Base-by-base conservation (phyloP, 2,329 filamentous ascomycete species). In the Gaeumannomyces sp. region DNA sequence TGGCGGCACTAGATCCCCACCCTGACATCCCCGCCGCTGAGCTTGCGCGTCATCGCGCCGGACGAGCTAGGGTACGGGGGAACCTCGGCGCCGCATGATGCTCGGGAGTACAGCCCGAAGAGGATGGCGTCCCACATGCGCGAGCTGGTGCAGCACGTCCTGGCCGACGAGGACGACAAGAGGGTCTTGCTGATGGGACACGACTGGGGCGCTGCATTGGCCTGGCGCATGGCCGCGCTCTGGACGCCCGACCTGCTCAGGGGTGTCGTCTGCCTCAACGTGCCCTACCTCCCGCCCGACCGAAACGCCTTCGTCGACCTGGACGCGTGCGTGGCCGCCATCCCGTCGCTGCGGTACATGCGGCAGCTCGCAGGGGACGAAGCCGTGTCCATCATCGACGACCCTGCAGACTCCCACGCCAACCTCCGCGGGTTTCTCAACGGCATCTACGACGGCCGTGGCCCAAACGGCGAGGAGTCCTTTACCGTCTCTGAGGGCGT, bases 1-100 rank as follows among this genome's bases (percentile, higher is more conserved):
- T 84, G 93, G 93, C 88, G 93, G 66, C 89, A 91, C 76, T 93
- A 97, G 76, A 90, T 97, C 66, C 92, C 93, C 0, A 78, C 86
- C 70, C 82, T 97, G 27, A 76, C 89, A 35, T 82, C 87, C 3
- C 45, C 45, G 7, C 45, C 45, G 14, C 80, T 91, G 65, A 89
- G 89, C 27, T 84, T 93, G 69, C 45, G 50, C 61, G 72, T 78
- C 59, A 67, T 79, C 25, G 72, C 74, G 4, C 70, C 73, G 1
- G 77, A 79, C 66, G 69, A 75, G 27, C 72, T 80, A 8, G 78
- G 78, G 56, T 76, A 74, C 59, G 75, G 74, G 19, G 73, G 68
- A 3, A 77, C 74, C 1, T 76, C 75, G 29, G 79, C 78, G 68
- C 78, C 79, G 1, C 75, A 70, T 25, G 74, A 78, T 64, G 68